Evolutionary conservation across 2,329 filamentous ascomycete species (phyloP).

Genomic region (Mycogone perniciosa): DNA sequence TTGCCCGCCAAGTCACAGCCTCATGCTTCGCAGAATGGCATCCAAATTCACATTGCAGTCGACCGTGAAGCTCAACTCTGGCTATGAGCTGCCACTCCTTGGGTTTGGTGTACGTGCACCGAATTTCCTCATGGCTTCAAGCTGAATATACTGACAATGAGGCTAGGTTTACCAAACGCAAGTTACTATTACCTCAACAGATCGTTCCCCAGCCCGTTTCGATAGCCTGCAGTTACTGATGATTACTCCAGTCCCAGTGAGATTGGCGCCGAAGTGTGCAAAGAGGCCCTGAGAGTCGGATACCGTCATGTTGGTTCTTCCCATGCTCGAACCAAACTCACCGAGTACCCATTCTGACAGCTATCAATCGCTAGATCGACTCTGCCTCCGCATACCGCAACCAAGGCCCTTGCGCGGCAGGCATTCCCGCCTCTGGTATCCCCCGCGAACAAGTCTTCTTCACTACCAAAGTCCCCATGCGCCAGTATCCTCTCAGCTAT

Average conservation of each 20-base stretch:
- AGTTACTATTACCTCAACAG: slow-evolving; percentile 16
- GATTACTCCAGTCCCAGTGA: slow-evolving; percentile 23
- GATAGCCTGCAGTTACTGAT: slow-evolving; percentile 7
- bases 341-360: too few relatives aligned
- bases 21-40: slow-evolving; percentile 35
- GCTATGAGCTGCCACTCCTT: slow-evolving; percentile 45
- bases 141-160: slow-evolving; percentile 2
- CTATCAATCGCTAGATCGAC: slow-evolving; percentile 37
- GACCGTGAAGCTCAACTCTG: slow-evolving; percentile 48
- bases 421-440: slow-evolving; percentile 36
- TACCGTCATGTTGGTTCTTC: slow-evolving; percentile 44
- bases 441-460: slow-evolving; percentile 47
- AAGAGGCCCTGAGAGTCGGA: slow-evolving; percentile 42
- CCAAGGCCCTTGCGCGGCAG: slow-evolving; percentile 42
- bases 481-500: slow-evolving; percentile 43
- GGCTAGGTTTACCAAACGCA: slow-evolving; percentile 48
- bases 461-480: slow-evolving; percentile 49
- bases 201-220: neutral
- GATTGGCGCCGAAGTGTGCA: slow-evolving; percentile 29
- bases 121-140: neutral
- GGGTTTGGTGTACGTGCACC: slow-evolving; percentile 45
- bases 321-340: neutral
- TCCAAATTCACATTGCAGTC: slow-evolving; percentile 40
- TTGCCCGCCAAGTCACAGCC: too few relatives aligned
- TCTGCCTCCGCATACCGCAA: slow-evolving; percentile 48